Evolutionary conservation across 2,329 filamentous ascomycete genomes (phyloP), one percentile per base, ranked within the genome.

Genomic region (Aspergillus niger): DNA sequence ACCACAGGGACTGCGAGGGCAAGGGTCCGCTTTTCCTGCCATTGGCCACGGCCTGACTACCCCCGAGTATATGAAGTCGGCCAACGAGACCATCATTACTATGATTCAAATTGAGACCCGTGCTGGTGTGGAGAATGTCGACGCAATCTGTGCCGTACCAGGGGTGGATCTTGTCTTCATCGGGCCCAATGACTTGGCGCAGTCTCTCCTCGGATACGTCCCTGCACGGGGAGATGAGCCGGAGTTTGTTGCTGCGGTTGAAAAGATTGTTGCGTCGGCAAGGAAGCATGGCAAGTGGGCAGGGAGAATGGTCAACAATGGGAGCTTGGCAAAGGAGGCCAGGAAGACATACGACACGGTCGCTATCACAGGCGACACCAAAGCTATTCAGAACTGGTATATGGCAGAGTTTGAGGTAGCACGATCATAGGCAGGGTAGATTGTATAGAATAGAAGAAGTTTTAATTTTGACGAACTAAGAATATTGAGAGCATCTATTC

Each of bases 231-330:
- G 80, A 0, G 77, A 82, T 53, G 81, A 85, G 63, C 82, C 82
- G 0, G 83, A 87, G 61, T 80, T 91, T 61, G 77, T 84, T 32
- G 78, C 79, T 36, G 88, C 88, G 17, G 84, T 91, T 57, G 79
- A 80, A 49, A 84, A 80, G 62, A 80, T 88, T 50, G 77, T 87
- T 8, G 77, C 77, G 11, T 87, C 88, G 2, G 83, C 85, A 3
- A 79, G 81, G 55, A 82, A 80, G 62, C 82, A 88, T 10, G 87
- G 87, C 20, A 91, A 90, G 76, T 89, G 88, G 77, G 83, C 82
- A 5, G 89, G 85, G 0, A 76, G 80, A 2, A 76, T 84, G 74
- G 76, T 79, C 1, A 81, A 82, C 60, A 75, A 83, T 66, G 78
- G 79, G 50, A 67, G 69, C 2, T 61, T 67, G 53, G 75, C 76